These are phyloP conservation scores for Cyberlindnera amylophila DNA, from an alignment of 805 yeast genomes.

Conservation along the genomic window DNA sequence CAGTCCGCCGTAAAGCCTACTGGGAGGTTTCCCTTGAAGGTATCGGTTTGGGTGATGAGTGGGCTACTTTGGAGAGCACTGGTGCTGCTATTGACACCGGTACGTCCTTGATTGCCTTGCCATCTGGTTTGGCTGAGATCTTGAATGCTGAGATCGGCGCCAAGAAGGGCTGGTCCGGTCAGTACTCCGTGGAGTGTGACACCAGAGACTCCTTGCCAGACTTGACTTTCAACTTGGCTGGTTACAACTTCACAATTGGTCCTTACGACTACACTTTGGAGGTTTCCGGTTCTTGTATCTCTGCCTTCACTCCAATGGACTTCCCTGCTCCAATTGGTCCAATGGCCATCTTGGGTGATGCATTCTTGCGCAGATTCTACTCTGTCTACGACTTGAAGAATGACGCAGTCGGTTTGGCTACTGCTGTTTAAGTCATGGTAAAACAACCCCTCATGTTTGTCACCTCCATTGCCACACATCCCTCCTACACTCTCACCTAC, in stretches of 20 bases:
- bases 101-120: slow-evolving; percentile 92
- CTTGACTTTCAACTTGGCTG: slow-evolving; percentile 83
- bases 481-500: too few species aligned
- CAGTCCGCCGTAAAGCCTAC: slow-evolving; percentile 98
- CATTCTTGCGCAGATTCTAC: slow-evolving; percentile 93
- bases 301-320: slow-evolving; percentile 96
- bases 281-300: slow-evolving; percentile 91
- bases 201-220: slow-evolving; percentile 84
- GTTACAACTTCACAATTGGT: slow-evolving; percentile 85
- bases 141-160: slow-evolving; percentile 96
- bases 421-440: slow-evolving; percentile 45
- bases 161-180: slow-evolving; percentile 95
- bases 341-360: slow-evolving; percentile 93
- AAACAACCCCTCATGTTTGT: too few species aligned
- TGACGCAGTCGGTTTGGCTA: slow-evolving; percentile 93
- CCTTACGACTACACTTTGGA: slow-evolving; percentile 93
- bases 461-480: too few species aligned
- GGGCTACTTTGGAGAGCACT: slow-evolving; percentile 71
- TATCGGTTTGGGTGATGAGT: slow-evolving; percentile 87
- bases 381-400: slow-evolving; percentile 88
- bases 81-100: slow-evolving; percentile 99
- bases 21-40: slow-evolving; percentile 97
- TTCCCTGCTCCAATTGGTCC: slow-evolving; percentile 97
- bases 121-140: slow-evolving; percentile 93
- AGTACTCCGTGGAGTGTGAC: slow-evolving; percentile 89